Base-by-base conservation (phyloP, 352 stramenopile species). In the Globisporangium nagaii region DNA sequence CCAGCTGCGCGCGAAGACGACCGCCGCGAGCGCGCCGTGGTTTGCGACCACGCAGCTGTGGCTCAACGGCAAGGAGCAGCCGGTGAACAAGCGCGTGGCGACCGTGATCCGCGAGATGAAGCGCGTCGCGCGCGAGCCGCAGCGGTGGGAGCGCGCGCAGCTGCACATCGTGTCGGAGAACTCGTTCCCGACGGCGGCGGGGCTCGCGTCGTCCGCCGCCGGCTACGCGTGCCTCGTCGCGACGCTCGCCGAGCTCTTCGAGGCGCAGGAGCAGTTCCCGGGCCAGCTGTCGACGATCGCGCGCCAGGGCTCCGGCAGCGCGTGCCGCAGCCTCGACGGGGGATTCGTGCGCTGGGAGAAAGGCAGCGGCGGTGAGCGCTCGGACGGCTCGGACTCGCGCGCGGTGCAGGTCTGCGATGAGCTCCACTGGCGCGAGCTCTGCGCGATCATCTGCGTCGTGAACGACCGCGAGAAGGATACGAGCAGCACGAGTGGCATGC, bases 141-240 rank as follows among this genome's bases (percentile, higher is more conserved):
- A 19, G 32, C 37, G 43, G 41, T 53, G 43, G 45, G 41, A 42
- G 32, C 51, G 66, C 53, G 42, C 53, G 13, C 66, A 93, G 20
- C 66, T 99, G 34, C 93, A 97, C 58, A 97, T 99, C 40, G 89
- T 94, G 8, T 97, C 86, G 28, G 89, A 93, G 56, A 99, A 99
- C 70, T 99, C 91, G 58, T 99, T 99, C 70, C 97, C 97, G 4
- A 99, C 96, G 4, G 96, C 96, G 6, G 96, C 96, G 1, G 97
- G 97, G 13, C 86, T 99, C 36, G 97, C 97, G 45, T 98, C 93
- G 10, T 98, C 92, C 30, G 97, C 97, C 4, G 96, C 97, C 1
- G 97, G 97, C n/a, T 98, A 98, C 53, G 90, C 92, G 24, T 96
- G 86, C 64, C 80, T 98, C 13, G 96, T 98, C 7, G 79, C 85